Evolutionary conservation across 257 asterid species (phyloP), one percentile per base, ranked within the genome.

Genomic region (Primulina tabacum): DNA sequence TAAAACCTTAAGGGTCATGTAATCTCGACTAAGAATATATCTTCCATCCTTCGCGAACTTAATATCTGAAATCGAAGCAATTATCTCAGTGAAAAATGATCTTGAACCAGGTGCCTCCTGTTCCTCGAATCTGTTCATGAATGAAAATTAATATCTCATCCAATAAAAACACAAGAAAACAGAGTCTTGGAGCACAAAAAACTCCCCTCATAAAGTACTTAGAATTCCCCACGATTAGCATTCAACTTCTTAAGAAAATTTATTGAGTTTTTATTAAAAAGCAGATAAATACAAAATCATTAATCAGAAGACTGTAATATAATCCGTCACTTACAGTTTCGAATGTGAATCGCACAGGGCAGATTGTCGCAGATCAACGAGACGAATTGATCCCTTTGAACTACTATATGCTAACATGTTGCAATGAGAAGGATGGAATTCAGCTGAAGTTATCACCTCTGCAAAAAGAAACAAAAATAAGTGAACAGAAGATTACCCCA

Each of bases 81-180:
- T 95, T 76, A 95, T 95, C 96, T 95, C 99, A 63, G 99, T 95
- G 85, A 95, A 95, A 84, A 95, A 95, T 20, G 99, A 95, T 79
- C 98, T 89, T 72, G 99, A 86, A 69, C 98, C 98, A 78, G 99
- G 96, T 56, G 92, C 92, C 80, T 95, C 99, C 73, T 80, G 96
- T 78, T 95, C 99, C 90, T 92, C 99, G 77, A 95, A 95, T 85
- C 99, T 95, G 93, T 75, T 65, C 60, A 75, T 52, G 64, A 67
- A 81, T 38, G 80, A 79, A 72, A 50, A 34, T 76, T 53, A 82
- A 37, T 62, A 0, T 82, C 73, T 76, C 75, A 72, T 67, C 53
- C 72, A 62, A 55, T 2, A 28, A 59, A 65, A 43, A 59, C 58
- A 3, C 60, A 52, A 28, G 55, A 50, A 14, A 57, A 32, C 53